Evolutionary conservation across 768 basidiomycete genomes (phyloP).

Genomic region (Clathrus columnatus): DNA sequence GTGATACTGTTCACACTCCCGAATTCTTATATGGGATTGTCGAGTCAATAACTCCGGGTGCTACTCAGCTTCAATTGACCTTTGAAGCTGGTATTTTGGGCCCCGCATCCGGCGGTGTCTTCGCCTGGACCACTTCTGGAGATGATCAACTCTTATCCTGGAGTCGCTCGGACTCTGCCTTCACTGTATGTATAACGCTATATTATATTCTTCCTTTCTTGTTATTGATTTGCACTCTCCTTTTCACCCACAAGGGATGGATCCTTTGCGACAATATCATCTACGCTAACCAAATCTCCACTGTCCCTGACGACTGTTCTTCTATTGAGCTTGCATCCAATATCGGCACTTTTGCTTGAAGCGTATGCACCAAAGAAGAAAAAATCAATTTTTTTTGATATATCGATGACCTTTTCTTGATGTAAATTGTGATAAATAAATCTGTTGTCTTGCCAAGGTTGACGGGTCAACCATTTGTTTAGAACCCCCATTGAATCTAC

Average conservation of each 20-base stretch:
- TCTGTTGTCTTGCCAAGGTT: too few species aligned
- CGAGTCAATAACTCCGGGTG: conserved; percentile 1
- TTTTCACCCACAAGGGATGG: neutral
- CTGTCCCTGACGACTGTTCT: neutral
- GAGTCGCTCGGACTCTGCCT: conserved; percentile 1
- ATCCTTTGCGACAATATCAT: neutral
- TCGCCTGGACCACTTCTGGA: conserved; percentile 3
- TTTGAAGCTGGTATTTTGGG: conserved; percentile 1
- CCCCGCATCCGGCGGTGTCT: neutral
- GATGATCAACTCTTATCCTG: neutral
- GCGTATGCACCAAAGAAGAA: neutral
- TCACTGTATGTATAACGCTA: neutral
- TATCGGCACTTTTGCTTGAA: neutral
- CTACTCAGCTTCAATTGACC: conserved; percentile 1
- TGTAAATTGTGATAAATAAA: too few species aligned
- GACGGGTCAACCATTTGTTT: too few species aligned
- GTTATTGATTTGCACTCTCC: neutral
- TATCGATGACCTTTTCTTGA: neutral
- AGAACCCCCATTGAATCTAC: too few species aligned
- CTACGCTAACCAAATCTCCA: conserved; percentile 1
- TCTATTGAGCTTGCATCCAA: neutral
- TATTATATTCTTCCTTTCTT: neutral
- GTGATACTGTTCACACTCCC: conserved; percentile 8
- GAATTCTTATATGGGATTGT: conserved; percentile 2
- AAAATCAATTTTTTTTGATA: neutral